Conservation (phyloP, 129 eudicot genomes). For the Arctium minus region DNA sequence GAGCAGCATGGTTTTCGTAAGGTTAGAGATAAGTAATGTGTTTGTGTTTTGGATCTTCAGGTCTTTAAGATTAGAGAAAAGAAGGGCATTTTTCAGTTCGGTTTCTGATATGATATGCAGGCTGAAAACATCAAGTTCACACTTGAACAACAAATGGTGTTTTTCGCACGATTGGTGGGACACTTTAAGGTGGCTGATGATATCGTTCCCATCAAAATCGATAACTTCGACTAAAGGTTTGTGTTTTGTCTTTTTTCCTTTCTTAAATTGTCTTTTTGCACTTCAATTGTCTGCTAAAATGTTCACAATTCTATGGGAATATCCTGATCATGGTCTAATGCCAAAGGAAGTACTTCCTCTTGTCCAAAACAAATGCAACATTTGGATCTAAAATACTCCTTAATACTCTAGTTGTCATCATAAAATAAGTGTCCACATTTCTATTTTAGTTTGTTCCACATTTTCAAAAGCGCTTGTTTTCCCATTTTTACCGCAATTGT, state of each 20-base stretch:
- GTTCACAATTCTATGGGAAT: not conserved
- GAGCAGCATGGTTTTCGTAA: slow-evolving; percentile 99
- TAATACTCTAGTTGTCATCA: no score
- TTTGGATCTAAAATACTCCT: not conserved
- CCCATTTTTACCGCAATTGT: no score
- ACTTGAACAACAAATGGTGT: slow-evolving; percentile 95
- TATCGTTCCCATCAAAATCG: slow-evolving; percentile 64
- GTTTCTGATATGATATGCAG: slow-evolving; percentile 32
- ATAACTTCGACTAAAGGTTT: slow-evolving; percentile 63
- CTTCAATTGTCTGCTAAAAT: not conserved
- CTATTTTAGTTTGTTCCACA: no score
- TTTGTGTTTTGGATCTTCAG: not conserved
- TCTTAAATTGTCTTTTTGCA: not conserved
- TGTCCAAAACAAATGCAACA: not conserved
- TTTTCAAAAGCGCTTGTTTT: no score
- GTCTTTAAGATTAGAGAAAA: not conserved
- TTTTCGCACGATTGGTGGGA: slow-evolving; percentile 90
- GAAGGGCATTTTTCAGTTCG: not conserved
- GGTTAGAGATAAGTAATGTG: slow-evolving; percentile 36
- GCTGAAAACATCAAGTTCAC: slow-evolving; percentile 97
- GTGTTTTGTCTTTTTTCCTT: not conserved
- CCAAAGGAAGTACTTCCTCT: not conserved
- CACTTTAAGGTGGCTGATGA: slow-evolving; percentile 77
- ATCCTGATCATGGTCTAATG: not conserved
- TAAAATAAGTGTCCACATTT: no score